Evolutionary conservation across 768 basidiomycete genomes (phyloP).

Genomic region (Xerocomellus amylosporus): DNA sequence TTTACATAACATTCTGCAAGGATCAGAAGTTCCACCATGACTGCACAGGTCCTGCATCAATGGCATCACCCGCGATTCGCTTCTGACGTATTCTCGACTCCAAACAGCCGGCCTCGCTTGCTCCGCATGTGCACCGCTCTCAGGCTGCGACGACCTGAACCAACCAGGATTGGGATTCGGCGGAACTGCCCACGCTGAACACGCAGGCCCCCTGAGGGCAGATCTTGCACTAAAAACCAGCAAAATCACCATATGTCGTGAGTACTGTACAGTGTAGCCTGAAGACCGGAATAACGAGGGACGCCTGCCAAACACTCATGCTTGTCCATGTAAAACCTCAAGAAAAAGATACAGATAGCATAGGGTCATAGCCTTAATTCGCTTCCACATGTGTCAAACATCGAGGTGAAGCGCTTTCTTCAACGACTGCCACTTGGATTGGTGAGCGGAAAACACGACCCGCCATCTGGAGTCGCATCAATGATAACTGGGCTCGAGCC

Average conservation of each 20-base stretch:
- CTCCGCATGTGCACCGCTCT: conserved; percentile 16
- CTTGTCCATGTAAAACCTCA: conserved; percentile 19
- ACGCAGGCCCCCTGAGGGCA: not conserved
- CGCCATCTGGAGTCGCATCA: conserved; percentile 28
- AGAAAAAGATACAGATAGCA: conserved; percentile 21
- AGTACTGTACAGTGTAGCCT: conserved; percentile 29
- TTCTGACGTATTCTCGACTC: conserved; percentile 16
- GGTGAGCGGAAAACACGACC: conserved; percentile 29
- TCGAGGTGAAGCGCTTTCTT: conserved; percentile 30
- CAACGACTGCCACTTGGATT: conserved; percentile 32
- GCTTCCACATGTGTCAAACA: conserved; percentile 16
- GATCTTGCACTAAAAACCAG: not conserved
- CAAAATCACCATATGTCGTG: conserved; percentile 13
- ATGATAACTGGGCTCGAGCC: not conserved
- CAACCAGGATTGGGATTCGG: not conserved
- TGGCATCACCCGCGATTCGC: not conserved
- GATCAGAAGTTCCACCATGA: conserved; percentile 7
- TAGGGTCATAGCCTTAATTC: conserved; percentile 16
- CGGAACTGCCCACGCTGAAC: not conserved
- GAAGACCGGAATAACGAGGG: conserved; percentile 8
- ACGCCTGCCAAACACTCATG: conserved; percentile 8
- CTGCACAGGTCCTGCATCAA: not conserved
- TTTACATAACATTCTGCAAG: not conserved
- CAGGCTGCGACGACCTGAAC: not conserved
- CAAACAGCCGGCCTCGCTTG: conserved; percentile 15